Evolutionary conservation across 345 rosid species (phyloP).

Genomic region (Citrus maxima): DNA sequence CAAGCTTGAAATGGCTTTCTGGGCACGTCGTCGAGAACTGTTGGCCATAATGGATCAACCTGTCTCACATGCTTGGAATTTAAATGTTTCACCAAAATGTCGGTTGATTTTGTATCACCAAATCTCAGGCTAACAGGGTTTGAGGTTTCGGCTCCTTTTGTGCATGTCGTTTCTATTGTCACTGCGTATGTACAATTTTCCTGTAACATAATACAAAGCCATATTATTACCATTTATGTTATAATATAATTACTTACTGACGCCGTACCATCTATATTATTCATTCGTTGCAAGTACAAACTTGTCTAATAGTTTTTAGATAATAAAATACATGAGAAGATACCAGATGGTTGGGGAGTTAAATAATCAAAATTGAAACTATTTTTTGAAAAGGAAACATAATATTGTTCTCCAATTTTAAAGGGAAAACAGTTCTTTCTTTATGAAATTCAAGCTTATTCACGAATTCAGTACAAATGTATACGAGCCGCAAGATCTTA

Average conservation of each 20-base stretch:
- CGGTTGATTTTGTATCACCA: conserved; percentile 39
- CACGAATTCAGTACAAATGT: background rate
- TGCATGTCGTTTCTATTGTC: conserved; percentile 48
- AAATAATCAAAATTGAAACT: background rate
- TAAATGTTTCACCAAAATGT: conserved; percentile 34
- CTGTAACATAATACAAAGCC: background rate
- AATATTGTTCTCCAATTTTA: background rate
- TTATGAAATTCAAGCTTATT: background rate
- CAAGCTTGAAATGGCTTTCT: conserved; percentile 52
- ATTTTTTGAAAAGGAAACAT: background rate
- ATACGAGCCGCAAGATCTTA: background rate
- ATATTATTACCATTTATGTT: no score
- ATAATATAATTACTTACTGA: no score
- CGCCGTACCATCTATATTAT: no score
- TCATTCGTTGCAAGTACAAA: no score
- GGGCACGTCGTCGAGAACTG: conserved; percentile 30
- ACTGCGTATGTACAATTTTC: conserved; percentile 42
- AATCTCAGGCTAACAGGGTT: conserved; percentile 43
- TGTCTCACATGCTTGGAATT: conserved; percentile 33
- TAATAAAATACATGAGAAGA: no score
- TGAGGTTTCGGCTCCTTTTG: conserved; percentile 39
- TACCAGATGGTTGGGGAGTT: background rate
- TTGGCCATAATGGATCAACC: conserved; percentile 43
- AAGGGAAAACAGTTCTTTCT: background rate
- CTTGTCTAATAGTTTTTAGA: no score